These are phyloP conservation scores for Monosporascus sp. DNA, from an alignment of 2,329 filamentous ascomycete genomes.

Conservation along the genomic window DNA sequence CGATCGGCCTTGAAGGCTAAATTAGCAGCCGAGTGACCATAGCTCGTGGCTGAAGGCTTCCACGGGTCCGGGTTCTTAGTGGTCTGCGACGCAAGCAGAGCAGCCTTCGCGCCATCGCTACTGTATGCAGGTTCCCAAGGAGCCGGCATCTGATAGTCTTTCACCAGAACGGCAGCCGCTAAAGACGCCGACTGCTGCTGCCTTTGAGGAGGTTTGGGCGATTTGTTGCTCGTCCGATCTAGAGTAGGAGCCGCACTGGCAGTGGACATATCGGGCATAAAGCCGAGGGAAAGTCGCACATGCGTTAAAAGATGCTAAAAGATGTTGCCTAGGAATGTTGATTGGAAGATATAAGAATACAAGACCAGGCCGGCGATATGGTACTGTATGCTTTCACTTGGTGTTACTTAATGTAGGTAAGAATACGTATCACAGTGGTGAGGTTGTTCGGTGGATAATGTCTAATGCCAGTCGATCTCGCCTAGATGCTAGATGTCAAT, in stretches of 20 bases:
- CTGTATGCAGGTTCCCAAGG: constrained; percentile 60
- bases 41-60: constrained; percentile 39
- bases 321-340: neutral
- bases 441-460: no score
- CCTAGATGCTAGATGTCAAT: neutral
- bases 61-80: constrained; percentile 46
- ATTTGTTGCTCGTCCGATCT: constrained; percentile 65
- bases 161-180: constrained; percentile 25
- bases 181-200: constrained; percentile 55
- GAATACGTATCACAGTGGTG: no score
- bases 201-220: constrained; percentile 63
- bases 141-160: constrained; percentile 30
- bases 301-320: neutral
- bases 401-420: no score
- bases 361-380: no score
- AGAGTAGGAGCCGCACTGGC: constrained; percentile 70
- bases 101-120: constrained; percentile 67
- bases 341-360: no score
- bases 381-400: no score
- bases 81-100: constrained; percentile 58
- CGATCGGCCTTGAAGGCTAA: constrained; percentile 56
- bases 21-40: constrained; percentile 64
- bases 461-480: neutral
- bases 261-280: constrained; percentile 50
- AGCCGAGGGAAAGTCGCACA: neutral